phyloP scores from a whole-genome alignment of 2,329 filamentous ascomycete species.

The Plenodomus biglobosus region DNA sequence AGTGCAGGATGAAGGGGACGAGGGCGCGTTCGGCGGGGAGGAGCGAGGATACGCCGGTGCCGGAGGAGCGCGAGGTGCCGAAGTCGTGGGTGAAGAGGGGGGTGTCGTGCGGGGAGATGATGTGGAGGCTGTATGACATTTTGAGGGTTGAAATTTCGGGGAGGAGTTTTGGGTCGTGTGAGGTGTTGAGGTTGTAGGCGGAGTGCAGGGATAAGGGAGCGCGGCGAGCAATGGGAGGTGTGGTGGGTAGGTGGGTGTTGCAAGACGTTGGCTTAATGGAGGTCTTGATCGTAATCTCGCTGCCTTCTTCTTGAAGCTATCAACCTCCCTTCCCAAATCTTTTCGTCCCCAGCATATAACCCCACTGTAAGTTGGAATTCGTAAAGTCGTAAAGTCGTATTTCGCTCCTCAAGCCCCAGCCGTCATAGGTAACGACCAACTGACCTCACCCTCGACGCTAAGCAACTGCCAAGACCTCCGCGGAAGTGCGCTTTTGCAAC shows the following conservation, averaged over 20 bases:
- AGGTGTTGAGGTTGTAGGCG: not conserved
- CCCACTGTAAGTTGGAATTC: not conserved
- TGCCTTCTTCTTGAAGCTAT: not conserved
- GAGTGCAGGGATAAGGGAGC: no score
- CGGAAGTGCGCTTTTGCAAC: conserved; percentile 17
- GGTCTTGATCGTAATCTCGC: no score
- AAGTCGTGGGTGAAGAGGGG: conserved; percentile 97
- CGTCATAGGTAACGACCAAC: no score
- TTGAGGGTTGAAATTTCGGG: conserved; percentile 23
- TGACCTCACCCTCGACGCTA: conserved; percentile 30
- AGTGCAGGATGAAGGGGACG: conserved; percentile 97
- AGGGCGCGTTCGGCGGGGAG: conserved; percentile 84
- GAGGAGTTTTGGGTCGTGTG: not conserved
- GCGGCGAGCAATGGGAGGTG: no score
- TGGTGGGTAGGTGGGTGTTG: not conserved
- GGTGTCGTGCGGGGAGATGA: conserved; percentile 92
- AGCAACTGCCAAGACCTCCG: conserved; percentile 36
- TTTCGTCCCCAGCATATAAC: not conserved
- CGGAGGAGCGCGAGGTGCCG: conserved; percentile 92
- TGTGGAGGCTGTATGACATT: conserved; percentile 99
- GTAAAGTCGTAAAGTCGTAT: conserved; percentile 1
- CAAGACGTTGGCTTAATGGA: no score
- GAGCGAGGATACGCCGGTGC: conserved; percentile 89
- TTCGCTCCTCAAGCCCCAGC: no score
- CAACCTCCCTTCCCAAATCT: no score